Percentiles rank a stretch among this genome's conserved stretches.
Evolutionary conservation across 495 filamentous ascomycete species (phyloP).

Genomic region (Penicillium soppii): DNA sequence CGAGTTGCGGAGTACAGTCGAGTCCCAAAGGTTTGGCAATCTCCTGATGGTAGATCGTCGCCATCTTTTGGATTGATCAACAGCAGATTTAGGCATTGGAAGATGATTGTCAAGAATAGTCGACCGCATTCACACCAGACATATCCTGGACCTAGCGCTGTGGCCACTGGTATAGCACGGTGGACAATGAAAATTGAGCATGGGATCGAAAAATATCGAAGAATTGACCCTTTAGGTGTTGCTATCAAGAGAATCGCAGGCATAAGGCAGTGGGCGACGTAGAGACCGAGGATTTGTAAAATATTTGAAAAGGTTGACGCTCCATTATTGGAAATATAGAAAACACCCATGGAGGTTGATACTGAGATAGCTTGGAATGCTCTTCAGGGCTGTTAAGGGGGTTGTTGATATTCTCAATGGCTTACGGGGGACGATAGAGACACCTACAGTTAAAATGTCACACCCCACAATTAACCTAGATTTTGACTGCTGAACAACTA

Average conservation of each 20-base stretch:
- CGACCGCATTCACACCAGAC: slow-evolving; percentile 21
- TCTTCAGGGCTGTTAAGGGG: too few species aligned
- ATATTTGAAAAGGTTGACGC: slow-evolving; percentile 7
- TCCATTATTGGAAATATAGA: not conserved
- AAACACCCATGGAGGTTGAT: not conserved
- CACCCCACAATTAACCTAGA: too few species aligned
- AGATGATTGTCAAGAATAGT: slow-evolving; percentile 15
- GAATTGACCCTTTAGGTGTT: slow-evolving; percentile 16
- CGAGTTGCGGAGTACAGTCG: slow-evolving; percentile 7
- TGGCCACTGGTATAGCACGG: slow-evolving; percentile 10
- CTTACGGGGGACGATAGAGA: too few species aligned
- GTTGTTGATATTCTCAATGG: too few species aligned
- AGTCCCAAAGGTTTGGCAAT: not conserved
- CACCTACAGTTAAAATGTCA: too few species aligned
- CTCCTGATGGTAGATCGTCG: slow-evolving; percentile 6
- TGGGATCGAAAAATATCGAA: slow-evolving; percentile 18
- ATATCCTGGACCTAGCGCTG: slow-evolving; percentile 14
- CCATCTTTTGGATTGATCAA: slow-evolving; percentile 17
- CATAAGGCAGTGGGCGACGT: slow-evolving; percentile 9
- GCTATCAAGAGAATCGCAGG: slow-evolving; percentile 12
- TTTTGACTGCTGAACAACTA: too few species aligned
- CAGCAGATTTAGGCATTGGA: slow-evolving; percentile 17
- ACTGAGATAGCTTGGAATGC: not conserved
- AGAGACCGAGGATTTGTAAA: slow-evolving; percentile 8
- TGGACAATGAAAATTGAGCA: slow-evolving; percentile 8